Conservation (phyloP, 2,329 filamentous ascomycete species). For the Talaromyces rugulosus region DNA sequence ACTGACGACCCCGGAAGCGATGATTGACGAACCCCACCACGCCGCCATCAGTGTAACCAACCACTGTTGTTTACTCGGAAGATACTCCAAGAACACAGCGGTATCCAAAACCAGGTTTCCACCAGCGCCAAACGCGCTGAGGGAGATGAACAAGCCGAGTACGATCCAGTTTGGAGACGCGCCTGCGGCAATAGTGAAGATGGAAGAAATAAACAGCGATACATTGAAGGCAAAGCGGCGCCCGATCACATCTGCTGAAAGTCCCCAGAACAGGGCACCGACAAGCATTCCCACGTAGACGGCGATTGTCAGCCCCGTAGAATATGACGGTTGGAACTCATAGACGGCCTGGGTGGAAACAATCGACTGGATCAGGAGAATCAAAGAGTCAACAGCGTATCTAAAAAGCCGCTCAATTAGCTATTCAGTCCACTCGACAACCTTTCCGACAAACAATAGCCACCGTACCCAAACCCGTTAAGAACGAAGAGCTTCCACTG, state of each 20-base stretch:
- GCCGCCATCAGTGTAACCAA: slow-evolving; percentile 38
- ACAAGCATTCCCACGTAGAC: slow-evolving; percentile 40
- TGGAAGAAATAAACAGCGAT: slow-evolving; percentile 59
- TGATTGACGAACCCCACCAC: slow-evolving; percentile 26
- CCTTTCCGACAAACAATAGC: neutral
- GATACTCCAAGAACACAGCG: slow-evolving; percentile 55
- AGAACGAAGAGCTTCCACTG: slow-evolving; percentile 58
- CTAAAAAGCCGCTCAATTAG: neutral
- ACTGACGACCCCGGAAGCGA: slow-evolving; percentile 16
- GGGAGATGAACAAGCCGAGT: slow-evolving; percentile 59
- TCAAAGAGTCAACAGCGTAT: slow-evolving; percentile 32
- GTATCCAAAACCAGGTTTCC: slow-evolving; percentile 63
- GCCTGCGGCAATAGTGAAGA: slow-evolving; percentile 62
- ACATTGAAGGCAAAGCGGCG: slow-evolving; percentile 66
- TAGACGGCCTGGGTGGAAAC: slow-evolving; percentile 23
- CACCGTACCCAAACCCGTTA: slow-evolving; percentile 54
- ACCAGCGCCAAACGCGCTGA: slow-evolving; percentile 62
- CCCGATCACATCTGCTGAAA: slow-evolving; percentile 64
- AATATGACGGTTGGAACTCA: slow-evolving; percentile 25
- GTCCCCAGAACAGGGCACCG: slow-evolving; percentile 61
- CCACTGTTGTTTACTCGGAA: slow-evolving; percentile 59
- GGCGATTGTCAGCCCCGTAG: slow-evolving; percentile 36
- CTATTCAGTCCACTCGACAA: neutral
- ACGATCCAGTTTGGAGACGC: slow-evolving; percentile 63
- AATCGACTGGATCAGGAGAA: slow-evolving; percentile 34